Base-by-base conservation (phyloP, 2,329 filamentous ascomycete genomes). In the Penicillium olsonii region DNA sequence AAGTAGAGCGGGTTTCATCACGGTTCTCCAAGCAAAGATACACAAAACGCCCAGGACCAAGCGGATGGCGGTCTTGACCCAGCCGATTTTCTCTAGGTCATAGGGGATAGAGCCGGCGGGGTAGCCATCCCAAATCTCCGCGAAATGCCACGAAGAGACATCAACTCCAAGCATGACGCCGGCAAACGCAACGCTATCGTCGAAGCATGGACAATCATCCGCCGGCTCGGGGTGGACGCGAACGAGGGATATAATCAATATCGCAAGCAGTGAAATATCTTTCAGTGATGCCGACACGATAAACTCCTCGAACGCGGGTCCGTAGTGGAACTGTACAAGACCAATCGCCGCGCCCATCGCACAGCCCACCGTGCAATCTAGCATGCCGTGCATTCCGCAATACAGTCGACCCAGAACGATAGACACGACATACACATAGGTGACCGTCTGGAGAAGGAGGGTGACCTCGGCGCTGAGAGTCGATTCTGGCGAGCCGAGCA, bases 301-400 rank as follows among this genome's bases (percentile, higher is more conserved):
- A 73, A 84, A 92, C 15, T 78, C 72, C 57, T 95, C 89, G 50
- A 95, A 80, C 2, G 74, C 68, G 19, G 78, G 70, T 17, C 82
- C 83, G 48, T 74, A 82, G 6, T 72, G 56, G 52, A 81, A 80
- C 60, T 86, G 81, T 17, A 80, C 62, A 17, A 78, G 69, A 2
- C 81, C 81, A 29, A 87, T 78, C 5, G 81, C 71, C 10, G 85
- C 87, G 26, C 94, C 94, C 48, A 96, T 79, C 12, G 84, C 62
- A 46, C 87, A 90, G 6, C 94, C 94, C 48, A 94, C 71, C 12
- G 94, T 73, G 19, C 97, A 91, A 70, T 99, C 94, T 37, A 94
- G 78, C 72, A 97, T 96, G 10, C 94, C 94, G 72, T 99, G 94
- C 94, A 99, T 99, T 53, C 94, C 94, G 67, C 94, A 99, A 75